Evolutionary conservation across 139 green algal genomes (phyloP).

Genomic region (Nannochloris sp.): DNA sequence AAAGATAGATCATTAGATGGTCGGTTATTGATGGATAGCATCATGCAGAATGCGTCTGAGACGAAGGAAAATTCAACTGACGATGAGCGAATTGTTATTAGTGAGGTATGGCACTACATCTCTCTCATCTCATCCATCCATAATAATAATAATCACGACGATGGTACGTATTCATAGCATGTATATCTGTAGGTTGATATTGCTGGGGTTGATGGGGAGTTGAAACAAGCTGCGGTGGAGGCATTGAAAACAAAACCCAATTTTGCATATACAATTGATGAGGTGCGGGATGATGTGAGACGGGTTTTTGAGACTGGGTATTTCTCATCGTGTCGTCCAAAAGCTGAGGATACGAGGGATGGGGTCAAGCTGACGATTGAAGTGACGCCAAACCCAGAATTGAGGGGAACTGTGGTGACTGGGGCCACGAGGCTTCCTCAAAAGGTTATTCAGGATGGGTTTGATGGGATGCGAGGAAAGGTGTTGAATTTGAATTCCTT

Average conservation of each 20-base stretch:
- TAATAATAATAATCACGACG: neutral
- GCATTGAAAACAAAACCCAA: conserved; percentile 76
- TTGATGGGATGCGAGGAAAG: conserved; percentile 63
- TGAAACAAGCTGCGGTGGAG: conserved; percentile 48
- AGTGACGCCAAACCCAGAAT: conserved; percentile 64
- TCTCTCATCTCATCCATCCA: too few relatives aligned
- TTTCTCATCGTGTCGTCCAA: conserved; percentile 60
- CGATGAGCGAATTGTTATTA: conserved; percentile 58
- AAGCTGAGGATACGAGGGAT: conserved; percentile 86
- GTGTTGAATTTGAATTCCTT: conserved; percentile 72
- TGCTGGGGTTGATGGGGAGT: conserved; percentile 56
- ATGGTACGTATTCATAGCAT: neutral
- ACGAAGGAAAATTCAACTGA: neutral
- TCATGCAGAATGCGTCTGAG: neutral
- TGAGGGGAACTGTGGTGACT: conserved; percentile 57
- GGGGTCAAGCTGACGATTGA: conserved; percentile 82
- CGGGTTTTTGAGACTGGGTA: conserved; percentile 85
- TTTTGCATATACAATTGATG: conserved; percentile 79
- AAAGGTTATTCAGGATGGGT: conserved; percentile 68
- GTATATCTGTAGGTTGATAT: conserved; percentile 36
- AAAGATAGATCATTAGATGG: conserved; percentile 1
- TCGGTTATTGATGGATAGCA: neutral
- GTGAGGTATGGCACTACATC: conserved; percentile 22
- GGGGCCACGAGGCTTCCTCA: conserved; percentile 75
- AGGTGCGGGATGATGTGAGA: conserved; percentile 60